phyloP scores from a whole-genome alignment of 1,139 yeast species.

The Debaryomyces coudertii region DNA sequence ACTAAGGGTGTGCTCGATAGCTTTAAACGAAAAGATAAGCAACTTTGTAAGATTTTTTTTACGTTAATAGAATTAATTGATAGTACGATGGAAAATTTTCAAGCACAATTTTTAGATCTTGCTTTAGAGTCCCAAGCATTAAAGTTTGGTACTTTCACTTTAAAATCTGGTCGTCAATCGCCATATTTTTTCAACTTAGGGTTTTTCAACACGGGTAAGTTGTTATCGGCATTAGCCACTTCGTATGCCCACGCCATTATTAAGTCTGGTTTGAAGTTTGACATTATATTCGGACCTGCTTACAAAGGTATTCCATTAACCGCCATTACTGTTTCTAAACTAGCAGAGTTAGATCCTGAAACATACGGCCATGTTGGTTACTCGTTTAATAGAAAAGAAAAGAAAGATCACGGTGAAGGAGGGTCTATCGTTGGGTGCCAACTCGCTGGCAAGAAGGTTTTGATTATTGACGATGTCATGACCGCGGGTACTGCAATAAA shows the following conservation, averaged over 20 bases:
- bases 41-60: neutral
- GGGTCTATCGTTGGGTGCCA: constrained; percentile 89
- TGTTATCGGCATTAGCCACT: constrained; percentile 76
- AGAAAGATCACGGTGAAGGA: constrained; percentile 98
- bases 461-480: constrained; percentile 95
- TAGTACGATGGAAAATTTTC: constrained; percentile 42
- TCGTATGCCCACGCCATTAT: constrained; percentile 90
- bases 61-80: neutral
- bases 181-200: constrained; percentile 98
- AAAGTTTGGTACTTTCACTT: constrained; percentile 83
- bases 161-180: constrained; percentile 91
- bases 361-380: constrained; percentile 68
- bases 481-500: constrained; percentile 98
- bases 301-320: constrained; percentile 97
- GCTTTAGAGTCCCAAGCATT: constrained; percentile 83
- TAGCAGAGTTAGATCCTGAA: constrained; percentile 86
- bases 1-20: no score
- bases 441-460: constrained; percentile 67
- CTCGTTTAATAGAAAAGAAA: constrained; percentile 85
- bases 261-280: constrained; percentile 79
- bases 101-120: constrained; percentile 70
- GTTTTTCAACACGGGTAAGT: constrained; percentile 77
- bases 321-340: constrained; percentile 87
- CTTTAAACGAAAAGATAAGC: no score
- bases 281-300: constrained; percentile 94